phyloP scores from a whole-genome alignment of 164 flowering plant species.

The Sextonia rubra region DNA sequence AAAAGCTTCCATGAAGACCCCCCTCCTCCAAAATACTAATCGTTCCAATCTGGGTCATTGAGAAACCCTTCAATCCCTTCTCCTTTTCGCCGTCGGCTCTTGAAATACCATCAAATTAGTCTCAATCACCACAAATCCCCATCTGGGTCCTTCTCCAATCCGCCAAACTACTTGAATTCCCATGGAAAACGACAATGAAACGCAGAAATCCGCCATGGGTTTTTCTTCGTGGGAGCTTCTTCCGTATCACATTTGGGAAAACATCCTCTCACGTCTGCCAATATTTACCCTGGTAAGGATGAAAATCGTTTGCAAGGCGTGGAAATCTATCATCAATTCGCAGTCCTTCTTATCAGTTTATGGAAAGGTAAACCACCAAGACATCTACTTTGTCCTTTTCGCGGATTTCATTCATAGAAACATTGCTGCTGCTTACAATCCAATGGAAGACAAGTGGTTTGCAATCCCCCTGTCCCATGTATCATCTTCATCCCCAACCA shows the following conservation, averaged over 20 bases:
- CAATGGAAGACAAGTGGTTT: slow-evolving; percentile 14
- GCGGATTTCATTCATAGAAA: slow-evolving; percentile 9
- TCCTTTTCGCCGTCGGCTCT: background rate
- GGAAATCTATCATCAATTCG: slow-evolving; percentile 14
- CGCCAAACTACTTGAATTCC: background rate
- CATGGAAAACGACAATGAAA: background rate
- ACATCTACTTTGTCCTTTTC: slow-evolving; percentile 16
- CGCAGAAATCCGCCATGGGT: background rate
- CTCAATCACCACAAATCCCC: background rate
- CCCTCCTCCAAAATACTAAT: too few species aligned
- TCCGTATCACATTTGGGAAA: slow-evolving; percentile 16
- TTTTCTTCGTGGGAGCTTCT: slow-evolving; percentile 8
- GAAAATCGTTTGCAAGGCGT: slow-evolving; percentile 15
- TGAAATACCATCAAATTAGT: background rate
- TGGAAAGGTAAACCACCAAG: slow-evolving; percentile 3
- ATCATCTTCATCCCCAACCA: slow-evolving; percentile 12
- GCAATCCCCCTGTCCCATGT: slow-evolving; percentile 11
- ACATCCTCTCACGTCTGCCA: slow-evolving; percentile 11
- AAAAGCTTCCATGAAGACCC: too few species aligned
- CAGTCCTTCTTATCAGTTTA: slow-evolving; percentile 6
- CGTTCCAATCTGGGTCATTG: background rate
- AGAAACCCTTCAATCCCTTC: background rate
- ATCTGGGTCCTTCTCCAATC: background rate
- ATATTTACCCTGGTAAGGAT: slow-evolving; percentile 5
- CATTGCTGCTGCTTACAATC: slow-evolving; percentile 16